A percentile compares a stretch with the other conserved stretches of the same genome.
Evolutionary conservation across 2,329 filamentous ascomycete genomes (phyloP).

Genomic region (Domatiomyces catenatus): DNA sequence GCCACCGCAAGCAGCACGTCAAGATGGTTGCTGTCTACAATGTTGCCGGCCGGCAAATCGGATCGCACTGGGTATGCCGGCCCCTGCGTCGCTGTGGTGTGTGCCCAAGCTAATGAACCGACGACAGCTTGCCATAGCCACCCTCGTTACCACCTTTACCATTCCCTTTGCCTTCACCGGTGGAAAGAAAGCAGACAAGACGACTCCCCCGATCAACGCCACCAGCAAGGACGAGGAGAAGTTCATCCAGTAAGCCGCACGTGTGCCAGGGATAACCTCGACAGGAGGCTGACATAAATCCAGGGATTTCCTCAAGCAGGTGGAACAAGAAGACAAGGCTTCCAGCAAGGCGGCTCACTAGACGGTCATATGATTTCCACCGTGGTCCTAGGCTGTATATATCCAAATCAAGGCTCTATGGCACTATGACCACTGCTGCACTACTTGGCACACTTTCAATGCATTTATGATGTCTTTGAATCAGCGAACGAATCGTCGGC

Average conservation of each 20-base stretch:
- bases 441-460: too few relatives aligned
- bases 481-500: too few relatives aligned
- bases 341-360: constrained; percentile 13
- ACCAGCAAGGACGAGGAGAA: constrained; percentile 52
- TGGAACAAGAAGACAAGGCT: constrained; percentile 33
- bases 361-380: not conserved
- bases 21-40: constrained; percentile 38
- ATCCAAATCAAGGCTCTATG: not conserved
- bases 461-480: not conserved
- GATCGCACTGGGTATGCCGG: constrained; percentile 33
- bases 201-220: constrained; percentile 46
- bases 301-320: constrained; percentile 37
- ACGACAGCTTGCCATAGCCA: constrained; percentile 44
- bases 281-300: not conserved
- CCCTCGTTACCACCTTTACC: constrained; percentile 36
- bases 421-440: not conserved
- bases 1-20: constrained; percentile 11
- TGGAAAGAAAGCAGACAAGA: constrained; percentile 30
- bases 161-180: constrained; percentile 33
- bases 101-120: constrained; percentile 3
- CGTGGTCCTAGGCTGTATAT: not conserved
- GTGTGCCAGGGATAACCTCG: not conserved
- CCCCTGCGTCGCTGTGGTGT: constrained; percentile 3
- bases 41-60: constrained; percentile 37
- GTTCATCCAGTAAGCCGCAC: constrained; percentile 48